Evolutionary conservation across 169 alveolate genomes (phyloP).

Genomic region (Ichthyophthirius multifiliis): DNA sequence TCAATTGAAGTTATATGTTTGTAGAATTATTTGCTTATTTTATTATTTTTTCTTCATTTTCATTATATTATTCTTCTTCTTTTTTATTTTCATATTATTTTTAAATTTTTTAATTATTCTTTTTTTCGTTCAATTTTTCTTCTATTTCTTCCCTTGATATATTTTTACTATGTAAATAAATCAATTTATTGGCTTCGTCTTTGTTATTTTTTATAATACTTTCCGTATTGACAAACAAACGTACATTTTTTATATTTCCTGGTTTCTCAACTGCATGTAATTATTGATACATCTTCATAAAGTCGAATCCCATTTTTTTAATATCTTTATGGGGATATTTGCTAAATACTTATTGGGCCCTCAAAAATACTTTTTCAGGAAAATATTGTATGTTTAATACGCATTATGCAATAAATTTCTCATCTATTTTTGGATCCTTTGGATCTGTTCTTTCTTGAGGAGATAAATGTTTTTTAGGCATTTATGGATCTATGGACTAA

Average conservation of each 20-base stretch:
- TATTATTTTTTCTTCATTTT: slow-evolving; percentile 1
- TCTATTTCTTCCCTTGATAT: slow-evolving; percentile 27
- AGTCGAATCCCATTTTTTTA: slow-evolving; percentile 43
- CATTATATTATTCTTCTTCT: slow-evolving; percentile 3
- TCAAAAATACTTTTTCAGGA: slow-evolving; percentile 45
- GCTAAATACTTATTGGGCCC: slow-evolving; percentile 56
- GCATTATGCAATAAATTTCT: slow-evolving; percentile 8
- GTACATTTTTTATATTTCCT: slow-evolving; percentile 29
- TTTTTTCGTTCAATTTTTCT: not conserved
- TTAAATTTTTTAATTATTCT: slow-evolving; percentile 6
- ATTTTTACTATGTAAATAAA: not conserved
- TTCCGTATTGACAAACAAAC: slow-evolving; percentile 47
- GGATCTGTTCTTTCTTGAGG: not conserved
- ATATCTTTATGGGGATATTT: slow-evolving; percentile 48
- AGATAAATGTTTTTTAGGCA: too few relatives aligned
- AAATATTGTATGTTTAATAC: slow-evolving; percentile 24
- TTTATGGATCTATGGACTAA: too few relatives aligned
- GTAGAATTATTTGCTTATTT: too few relatives aligned
- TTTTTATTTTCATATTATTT: not conserved
- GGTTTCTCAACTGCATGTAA: slow-evolving; percentile 66
- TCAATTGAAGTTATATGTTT: not conserved
- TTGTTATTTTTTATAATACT: slow-evolving; percentile 8
- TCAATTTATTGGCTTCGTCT: slow-evolving; percentile 17
- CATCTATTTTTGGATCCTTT: slow-evolving; percentile 5
- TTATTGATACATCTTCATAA: slow-evolving; percentile 47